These are phyloP conservation scores for Nicotiana attenuata DNA, from an alignment of 257 asterid genomes.

Conservation along the genomic window DNA sequence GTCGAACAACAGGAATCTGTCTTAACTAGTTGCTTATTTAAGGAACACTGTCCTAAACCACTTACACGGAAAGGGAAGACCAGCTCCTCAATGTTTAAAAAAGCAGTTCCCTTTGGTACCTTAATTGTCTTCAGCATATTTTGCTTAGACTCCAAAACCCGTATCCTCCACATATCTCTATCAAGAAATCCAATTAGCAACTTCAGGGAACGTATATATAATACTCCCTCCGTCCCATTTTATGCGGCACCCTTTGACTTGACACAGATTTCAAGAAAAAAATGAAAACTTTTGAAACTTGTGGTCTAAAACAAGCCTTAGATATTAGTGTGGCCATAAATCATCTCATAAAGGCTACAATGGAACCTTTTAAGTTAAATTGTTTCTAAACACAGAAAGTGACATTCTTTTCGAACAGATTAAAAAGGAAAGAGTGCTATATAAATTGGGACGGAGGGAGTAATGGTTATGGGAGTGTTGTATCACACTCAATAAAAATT, in stretches of 20 bases:
- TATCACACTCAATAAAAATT: background rate
- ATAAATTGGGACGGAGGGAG: too few relatives aligned
- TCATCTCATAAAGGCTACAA: too few relatives aligned
- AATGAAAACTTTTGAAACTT: too few relatives aligned
- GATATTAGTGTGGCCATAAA: too few relatives aligned
- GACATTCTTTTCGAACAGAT: too few relatives aligned
- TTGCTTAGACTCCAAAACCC: background rate
- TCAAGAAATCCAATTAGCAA: background rate
- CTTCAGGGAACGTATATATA: background rate
- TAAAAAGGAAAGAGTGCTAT: too few relatives aligned
- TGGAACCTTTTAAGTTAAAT: too few relatives aligned
- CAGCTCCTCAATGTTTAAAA: background rate
- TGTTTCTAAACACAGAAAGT: too few relatives aligned
- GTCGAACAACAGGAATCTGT: slow-evolving; percentile 7
- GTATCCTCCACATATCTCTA: background rate
- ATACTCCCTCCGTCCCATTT: background rate
- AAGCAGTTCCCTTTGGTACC: background rate
- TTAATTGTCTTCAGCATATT: background rate
- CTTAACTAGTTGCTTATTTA: background rate
- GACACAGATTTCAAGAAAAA: too few relatives aligned
- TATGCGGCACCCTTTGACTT: too few relatives aligned
- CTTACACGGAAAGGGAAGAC: background rate
- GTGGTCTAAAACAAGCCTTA: too few relatives aligned
- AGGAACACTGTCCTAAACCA: background rate
- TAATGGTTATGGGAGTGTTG: background rate